A percentile compares a stretch with the other conserved stretches of the same genome.
These are phyloP conservation scores for Dalechampia spathulata DNA, from an alignment of 441 rosid genomes.

Conservation along the genomic window DNA sequence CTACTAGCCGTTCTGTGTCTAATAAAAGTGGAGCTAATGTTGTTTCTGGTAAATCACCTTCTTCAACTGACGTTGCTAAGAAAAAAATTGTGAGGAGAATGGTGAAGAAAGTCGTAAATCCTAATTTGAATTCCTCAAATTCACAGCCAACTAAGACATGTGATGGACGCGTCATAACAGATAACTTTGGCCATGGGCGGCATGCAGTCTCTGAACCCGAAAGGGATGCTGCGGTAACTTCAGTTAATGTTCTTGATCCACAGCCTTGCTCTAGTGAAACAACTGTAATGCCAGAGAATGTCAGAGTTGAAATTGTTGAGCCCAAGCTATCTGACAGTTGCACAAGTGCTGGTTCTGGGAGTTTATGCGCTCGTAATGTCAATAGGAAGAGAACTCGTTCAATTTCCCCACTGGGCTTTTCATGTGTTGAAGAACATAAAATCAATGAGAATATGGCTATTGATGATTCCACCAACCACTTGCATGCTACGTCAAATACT, in stretches of 20 bases:
- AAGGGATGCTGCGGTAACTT: constrained; percentile 19
- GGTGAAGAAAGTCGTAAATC: constrained; percentile 28
- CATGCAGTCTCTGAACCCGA: constrained; percentile 25
- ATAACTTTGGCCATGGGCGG: constrained; percentile 9
- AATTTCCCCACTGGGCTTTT: constrained; percentile 24
- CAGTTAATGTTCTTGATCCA: constrained; percentile 20
- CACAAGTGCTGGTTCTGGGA: constrained; percentile 14
- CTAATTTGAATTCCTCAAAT: constrained; percentile 19
- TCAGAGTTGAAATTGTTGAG: constrained; percentile 16
- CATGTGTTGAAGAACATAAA: constrained; percentile 27
- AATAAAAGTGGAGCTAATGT: constrained; percentile 27
- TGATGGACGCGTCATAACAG: constrained; percentile 17
- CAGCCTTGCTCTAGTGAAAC: constrained; percentile 22
- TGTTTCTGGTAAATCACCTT: constrained; percentile 25
- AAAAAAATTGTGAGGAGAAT: constrained; percentile 45
- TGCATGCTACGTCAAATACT: constrained; percentile 21
- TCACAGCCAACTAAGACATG: constrained; percentile 19
- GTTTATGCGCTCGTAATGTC: constrained; percentile 13
- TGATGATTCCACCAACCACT: constrained; percentile 8
- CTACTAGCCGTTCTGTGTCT: constrained; percentile 20
- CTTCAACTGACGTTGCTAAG: constrained; percentile 36
- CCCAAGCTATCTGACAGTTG: constrained; percentile 17
- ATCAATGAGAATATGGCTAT: constrained; percentile 20
- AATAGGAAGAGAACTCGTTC: constrained; percentile 29
- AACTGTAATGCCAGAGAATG: constrained; percentile 12